phyloP scores from a whole-genome alignment of 169 alveolate species.

The Ichthyophthirius multifiliis region DNA sequence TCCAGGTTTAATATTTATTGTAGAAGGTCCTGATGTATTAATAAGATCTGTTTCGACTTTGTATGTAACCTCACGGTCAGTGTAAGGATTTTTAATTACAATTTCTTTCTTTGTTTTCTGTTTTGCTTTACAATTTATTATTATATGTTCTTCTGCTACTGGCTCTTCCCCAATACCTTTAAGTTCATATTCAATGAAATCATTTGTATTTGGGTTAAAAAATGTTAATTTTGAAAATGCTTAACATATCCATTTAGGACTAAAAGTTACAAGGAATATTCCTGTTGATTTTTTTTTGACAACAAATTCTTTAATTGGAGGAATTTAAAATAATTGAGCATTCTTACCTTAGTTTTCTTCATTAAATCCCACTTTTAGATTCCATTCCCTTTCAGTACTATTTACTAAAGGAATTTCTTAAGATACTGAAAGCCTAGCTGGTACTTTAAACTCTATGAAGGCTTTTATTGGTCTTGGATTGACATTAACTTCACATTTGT shows the following conservation, averaged over 20 bases:
- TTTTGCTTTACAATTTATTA: slow-evolving; percentile 84
- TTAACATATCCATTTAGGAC: slow-evolving; percentile 84
- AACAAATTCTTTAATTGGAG: slow-evolving; percentile 24
- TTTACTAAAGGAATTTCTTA: slow-evolving; percentile 91
- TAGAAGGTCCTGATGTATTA: slow-evolving; percentile 44
- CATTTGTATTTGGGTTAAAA: slow-evolving; percentile 81
- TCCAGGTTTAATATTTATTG: slow-evolving; percentile 30
- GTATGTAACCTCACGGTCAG: slow-evolving; percentile 72
- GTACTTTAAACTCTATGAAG: slow-evolving; percentile 82
- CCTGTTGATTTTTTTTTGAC: slow-evolving; percentile 80
- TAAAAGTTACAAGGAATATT: slow-evolving; percentile 78
- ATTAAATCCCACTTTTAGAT: slow-evolving; percentile 67
- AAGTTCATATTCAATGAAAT: slow-evolving; percentile 85
- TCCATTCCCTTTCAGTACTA: slow-evolving; percentile 88
- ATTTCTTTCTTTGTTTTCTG: slow-evolving; percentile 77
- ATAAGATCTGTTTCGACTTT: slow-evolving; percentile 86
- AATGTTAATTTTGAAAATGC: slow-evolving; percentile 75
- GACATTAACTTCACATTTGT: slow-evolving; percentile 20
- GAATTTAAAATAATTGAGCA: neutral
- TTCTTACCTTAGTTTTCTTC: slow-evolving; percentile 44
- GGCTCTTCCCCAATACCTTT: slow-evolving; percentile 93
- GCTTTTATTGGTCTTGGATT: slow-evolving; percentile 55
- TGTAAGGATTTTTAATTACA: slow-evolving; percentile 51
- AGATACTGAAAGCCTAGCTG: slow-evolving; percentile 76
- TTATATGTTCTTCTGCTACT: slow-evolving; percentile 90